phyloP scores from a whole-genome alignment of 2,329 filamentous ascomycete genomes.

The Ophiostoma triangulosporum region DNA sequence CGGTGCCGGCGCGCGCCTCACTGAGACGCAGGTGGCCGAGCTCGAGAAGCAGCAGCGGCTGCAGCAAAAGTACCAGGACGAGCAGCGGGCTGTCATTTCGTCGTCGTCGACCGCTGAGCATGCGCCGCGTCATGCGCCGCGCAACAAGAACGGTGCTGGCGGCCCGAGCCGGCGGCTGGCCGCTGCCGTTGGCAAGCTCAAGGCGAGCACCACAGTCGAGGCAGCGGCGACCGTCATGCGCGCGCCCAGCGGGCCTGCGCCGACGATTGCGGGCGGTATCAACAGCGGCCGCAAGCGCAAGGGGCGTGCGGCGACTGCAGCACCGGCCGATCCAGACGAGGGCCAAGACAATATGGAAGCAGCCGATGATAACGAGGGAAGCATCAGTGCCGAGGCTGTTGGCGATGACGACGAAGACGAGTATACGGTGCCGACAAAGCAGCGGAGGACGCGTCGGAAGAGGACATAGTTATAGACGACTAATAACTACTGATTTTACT shows the following conservation, averaged over 20 bases:
- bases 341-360: background rate
- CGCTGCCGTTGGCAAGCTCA: slow-evolving; percentile 20
- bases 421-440: background rate
- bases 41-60: slow-evolving; percentile 3
- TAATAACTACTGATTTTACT: background rate
- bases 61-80: background rate
- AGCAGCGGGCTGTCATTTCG: slow-evolving; percentile 5
- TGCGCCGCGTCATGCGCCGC: slow-evolving; percentile 18
- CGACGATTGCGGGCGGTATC: background rate
- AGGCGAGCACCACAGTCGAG: slow-evolving; percentile 14
- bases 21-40: slow-evolving; percentile 5
- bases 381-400: slow-evolving; percentile 8
- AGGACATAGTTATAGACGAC: background rate
- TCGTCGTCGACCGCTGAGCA: slow-evolving; percentile 15
- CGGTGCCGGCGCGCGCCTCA: slow-evolving; percentile 15
- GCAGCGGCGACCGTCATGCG: slow-evolving; percentile 8
- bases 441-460: slow-evolving; percentile 10
- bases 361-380: slow-evolving; percentile 8
- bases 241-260: background rate
- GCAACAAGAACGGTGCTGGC: slow-evolving; percentile 12
- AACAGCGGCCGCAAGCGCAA: slow-evolving; percentile 21
- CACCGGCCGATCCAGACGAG: background rate
- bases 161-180: slow-evolving; percentile 20
- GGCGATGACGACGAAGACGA: slow-evolving; percentile 2
- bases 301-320: slow-evolving; percentile 5